These are phyloP conservation scores for Kwoniella sp. DNA, from an alignment of 768 basidiomycete species.

Conservation along the genomic window DNA sequence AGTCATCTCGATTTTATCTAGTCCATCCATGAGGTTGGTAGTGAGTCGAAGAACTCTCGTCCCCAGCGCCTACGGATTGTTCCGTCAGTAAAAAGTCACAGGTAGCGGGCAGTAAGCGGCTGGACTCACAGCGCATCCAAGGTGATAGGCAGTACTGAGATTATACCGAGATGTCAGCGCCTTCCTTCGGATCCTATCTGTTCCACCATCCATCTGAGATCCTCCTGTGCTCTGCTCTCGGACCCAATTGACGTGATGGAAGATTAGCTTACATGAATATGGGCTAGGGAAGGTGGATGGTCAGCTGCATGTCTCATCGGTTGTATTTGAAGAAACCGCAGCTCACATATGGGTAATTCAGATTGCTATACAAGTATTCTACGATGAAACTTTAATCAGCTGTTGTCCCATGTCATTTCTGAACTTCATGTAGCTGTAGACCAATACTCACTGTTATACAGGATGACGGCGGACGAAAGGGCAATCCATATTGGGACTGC, in stretches of 20 bases:
- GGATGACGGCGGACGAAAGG: slow-evolving; percentile 86
- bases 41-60: slow-evolving; percentile 51
- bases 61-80: slow-evolving; percentile 33
- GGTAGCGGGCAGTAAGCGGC: background rate
- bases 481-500: slow-evolving; percentile 83
- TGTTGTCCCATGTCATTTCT: background rate
- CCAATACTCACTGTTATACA: slow-evolving; percentile 78
- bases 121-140: slow-evolving; percentile 48
- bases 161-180: too few species aligned
- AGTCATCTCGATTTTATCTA: slow-evolving; percentile 64
- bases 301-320: background rate
- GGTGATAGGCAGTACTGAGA: slow-evolving; percentile 49
- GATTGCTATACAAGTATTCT: slow-evolving; percentile 62
- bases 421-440: background rate
- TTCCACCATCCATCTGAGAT: too few species aligned
- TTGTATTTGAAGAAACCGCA: slow-evolving; percentile 63
- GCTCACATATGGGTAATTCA: slow-evolving; percentile 75
- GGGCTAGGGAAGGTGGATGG: slow-evolving; percentile 26
- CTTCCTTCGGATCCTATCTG: too few species aligned
- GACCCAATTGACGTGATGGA: too few species aligned
- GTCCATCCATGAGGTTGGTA: slow-evolving; percentile 53
- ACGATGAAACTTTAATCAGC: slow-evolving; percentile 41
- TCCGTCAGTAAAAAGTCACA: background rate
- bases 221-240: too few species aligned
- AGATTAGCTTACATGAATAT: slow-evolving; percentile 27